Base-by-base conservation (phyloP, 768 basidiomycete species). In the Suillus fuscotomentosus region DNA sequence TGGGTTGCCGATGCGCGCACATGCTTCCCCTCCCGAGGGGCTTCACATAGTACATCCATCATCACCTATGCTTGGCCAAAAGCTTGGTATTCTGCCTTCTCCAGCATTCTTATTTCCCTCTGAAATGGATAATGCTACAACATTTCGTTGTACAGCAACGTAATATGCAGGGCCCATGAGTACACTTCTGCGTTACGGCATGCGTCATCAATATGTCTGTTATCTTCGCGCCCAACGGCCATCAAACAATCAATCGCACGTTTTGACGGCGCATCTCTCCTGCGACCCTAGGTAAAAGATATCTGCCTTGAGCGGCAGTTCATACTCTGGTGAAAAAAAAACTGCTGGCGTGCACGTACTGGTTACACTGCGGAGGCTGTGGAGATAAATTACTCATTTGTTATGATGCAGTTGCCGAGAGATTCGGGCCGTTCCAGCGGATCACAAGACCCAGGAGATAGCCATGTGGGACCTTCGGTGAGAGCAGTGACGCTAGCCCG, bases 381-480 rank as follows among this genome's bases (percentile, higher is more conserved):
- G 59, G 43, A 41, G 39, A 22, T 61, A 17, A 39, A 64, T 60
- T 48, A 55, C 41, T 38, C 55, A 27, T 38, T 38, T 56, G 38
- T 24, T 57, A 47, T 47, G 3, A 31, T 53, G 39, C 41, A 27
- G 60, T 41, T 65, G 57, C 63, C 66, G 66, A 62, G 61, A 60
- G 27, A 10, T 48, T 63, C 66, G 68, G 70, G 61, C 72, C 63
- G 66, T 62, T 47, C 9, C 54, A 55, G 53, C 51, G 38, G 59
- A 67, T 75, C 74, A 74, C 72, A 62, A 70, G 74, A 68, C 68
- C 65, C 24, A 60, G 57, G 60, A 60, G 11, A 36, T 27, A 17
- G 22, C 41, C 41, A 59, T 59, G 62, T 59, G 55, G 60, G 50
- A 3, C 27, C 39, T 63, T 59, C 45, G 51, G 47, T 42, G 53